phyloP scores from a whole-genome alignment of 2,329 filamentous ascomycete species.

The Fonsecaea pugnacius region DNA sequence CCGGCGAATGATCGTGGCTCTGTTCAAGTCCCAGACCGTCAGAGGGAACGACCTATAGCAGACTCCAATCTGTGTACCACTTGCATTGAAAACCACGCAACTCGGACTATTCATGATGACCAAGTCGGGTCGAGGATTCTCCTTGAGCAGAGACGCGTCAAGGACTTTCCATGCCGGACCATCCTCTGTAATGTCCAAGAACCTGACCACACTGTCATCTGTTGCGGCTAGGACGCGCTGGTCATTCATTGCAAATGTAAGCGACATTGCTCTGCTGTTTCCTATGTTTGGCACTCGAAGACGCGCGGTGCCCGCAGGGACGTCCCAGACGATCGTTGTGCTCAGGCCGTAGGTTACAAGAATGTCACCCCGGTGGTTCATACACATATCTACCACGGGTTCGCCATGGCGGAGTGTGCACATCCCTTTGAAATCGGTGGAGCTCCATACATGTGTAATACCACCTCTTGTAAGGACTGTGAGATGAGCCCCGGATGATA shows the following conservation, averaged over 20 bases:
- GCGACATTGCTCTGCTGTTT: slow-evolving; percentile 28
- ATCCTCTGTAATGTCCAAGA: slow-evolving; percentile 10
- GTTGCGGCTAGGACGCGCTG: slow-evolving; percentile 13
- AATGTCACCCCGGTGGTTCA: slow-evolving; percentile 27
- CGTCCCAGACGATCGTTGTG: slow-evolving; percentile 36
- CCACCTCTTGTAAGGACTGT: slow-evolving; percentile 36
- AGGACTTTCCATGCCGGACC: slow-evolving; percentile 4
- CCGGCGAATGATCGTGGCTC: slow-evolving; percentile 6
- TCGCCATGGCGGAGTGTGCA: slow-evolving; percentile 35
- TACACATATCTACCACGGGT: slow-evolving; percentile 27
- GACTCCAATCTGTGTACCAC: slow-evolving; percentile 32
- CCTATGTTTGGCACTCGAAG: slow-evolving; percentile 22
- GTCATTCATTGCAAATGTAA: slow-evolving; percentile 18
- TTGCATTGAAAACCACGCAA: slow-evolving; percentile 30
- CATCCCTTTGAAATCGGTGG: slow-evolving; percentile 36
- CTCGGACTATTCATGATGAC: slow-evolving; percentile 28
- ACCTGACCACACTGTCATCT: slow-evolving; percentile 15
- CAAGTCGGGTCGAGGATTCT: slow-evolving; percentile 2
- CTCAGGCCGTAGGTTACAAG: slow-evolving; percentile 33
- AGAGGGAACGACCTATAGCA: slow-evolving; percentile 34
- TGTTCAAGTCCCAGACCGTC: slow-evolving; percentile 31
- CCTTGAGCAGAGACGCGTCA: slow-evolving; percentile 11
- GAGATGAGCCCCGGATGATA: slow-evolving; percentile 35
- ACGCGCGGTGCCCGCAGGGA: slow-evolving; percentile 22
- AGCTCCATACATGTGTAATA: slow-evolving; percentile 35